These are phyloP conservation scores for Micractinium sp. DNA, from an alignment of 139 green algal species.

Conservation along the genomic window DNA sequence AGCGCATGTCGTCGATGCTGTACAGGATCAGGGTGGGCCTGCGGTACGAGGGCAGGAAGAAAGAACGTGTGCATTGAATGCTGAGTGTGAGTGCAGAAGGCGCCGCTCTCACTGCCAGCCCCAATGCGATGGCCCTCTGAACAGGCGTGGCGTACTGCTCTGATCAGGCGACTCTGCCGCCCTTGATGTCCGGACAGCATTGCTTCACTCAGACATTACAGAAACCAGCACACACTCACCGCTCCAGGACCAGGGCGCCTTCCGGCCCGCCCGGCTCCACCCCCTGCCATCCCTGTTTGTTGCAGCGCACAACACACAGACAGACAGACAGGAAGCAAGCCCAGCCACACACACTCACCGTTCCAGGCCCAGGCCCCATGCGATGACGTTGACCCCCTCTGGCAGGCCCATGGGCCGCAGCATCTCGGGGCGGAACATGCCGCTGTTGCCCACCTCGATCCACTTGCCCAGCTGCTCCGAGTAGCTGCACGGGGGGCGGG, in stretches of 20 bases:
- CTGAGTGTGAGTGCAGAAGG: constrained; percentile 29
- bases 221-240: background rate
- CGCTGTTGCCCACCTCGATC: constrained; percentile 98
- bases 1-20: constrained; percentile 98
- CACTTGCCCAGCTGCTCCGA: constrained; percentile 95
- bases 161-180: no score
- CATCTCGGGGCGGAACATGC: constrained; percentile 99
- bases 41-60: background rate
- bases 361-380: constrained; percentile 95
- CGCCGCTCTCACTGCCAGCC: no score
- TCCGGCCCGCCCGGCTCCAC: no score
- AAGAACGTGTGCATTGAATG: constrained; percentile 66
- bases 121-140: no score
- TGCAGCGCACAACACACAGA: background rate
- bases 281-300: background rate
- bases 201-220: no score
- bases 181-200: no score
- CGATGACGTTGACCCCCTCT: constrained; percentile 96
- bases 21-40: constrained; percentile 99
- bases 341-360: constrained; percentile 19
- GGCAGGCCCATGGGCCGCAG: constrained; percentile 98
- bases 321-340: background rate
- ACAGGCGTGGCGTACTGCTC: no score
- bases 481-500: constrained; percentile 67
- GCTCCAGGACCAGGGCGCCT: background rate